phyloP scores from a whole-genome alignment of 306 rosid species.

The Oemleria cerasiformis region DNA sequence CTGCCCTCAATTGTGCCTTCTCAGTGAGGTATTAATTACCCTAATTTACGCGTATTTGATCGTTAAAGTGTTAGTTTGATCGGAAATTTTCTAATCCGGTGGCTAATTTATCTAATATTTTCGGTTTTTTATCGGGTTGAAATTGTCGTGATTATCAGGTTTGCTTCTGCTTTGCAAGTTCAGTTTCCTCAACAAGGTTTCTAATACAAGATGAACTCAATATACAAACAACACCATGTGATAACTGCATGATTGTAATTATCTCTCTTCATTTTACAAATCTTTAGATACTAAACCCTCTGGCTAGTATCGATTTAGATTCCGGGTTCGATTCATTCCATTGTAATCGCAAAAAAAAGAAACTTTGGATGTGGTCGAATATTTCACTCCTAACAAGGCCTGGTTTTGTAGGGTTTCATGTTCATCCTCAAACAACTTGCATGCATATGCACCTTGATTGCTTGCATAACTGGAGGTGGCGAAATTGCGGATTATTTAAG shows the following conservation, averaged over 20 bases:
- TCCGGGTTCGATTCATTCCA: not conserved
- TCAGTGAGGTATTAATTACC: slow-evolving; percentile 46
- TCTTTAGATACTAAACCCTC: not conserved
- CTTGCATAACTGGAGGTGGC: slow-evolving; percentile 46
- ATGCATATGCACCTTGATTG: slow-evolving; percentile 59
- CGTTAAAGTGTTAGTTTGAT: not conserved
- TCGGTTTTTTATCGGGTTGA: slow-evolving; percentile 37
- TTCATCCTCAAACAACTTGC: slow-evolving; percentile 45
- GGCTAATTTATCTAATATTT: too few relatives aligned
- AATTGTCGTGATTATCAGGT: too few relatives aligned
- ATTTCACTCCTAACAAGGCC: not conserved
- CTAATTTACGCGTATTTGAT: not conserved
- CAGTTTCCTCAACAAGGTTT: slow-evolving; percentile 77
- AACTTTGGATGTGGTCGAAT: not conserved
- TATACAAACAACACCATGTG: slow-evolving; percentile 68
- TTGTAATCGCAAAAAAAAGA: not conserved
- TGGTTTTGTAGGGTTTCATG: slow-evolving; percentile 42
- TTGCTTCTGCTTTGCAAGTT: slow-evolving; percentile 54
- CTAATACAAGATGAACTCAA: slow-evolving; percentile 78
- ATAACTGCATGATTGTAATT: slow-evolving; percentile 56
- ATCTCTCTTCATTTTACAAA: slow-evolving; percentile 14
- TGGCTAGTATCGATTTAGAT: not conserved
- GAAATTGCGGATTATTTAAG: slow-evolving; percentile 44
- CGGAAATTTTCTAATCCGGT: too few relatives aligned
- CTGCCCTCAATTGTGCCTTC: slow-evolving; percentile 54